Evolutionary conservation across 768 basidiomycete genomes (phyloP).

Genomic region (Boletus tomentosulus): DNA sequence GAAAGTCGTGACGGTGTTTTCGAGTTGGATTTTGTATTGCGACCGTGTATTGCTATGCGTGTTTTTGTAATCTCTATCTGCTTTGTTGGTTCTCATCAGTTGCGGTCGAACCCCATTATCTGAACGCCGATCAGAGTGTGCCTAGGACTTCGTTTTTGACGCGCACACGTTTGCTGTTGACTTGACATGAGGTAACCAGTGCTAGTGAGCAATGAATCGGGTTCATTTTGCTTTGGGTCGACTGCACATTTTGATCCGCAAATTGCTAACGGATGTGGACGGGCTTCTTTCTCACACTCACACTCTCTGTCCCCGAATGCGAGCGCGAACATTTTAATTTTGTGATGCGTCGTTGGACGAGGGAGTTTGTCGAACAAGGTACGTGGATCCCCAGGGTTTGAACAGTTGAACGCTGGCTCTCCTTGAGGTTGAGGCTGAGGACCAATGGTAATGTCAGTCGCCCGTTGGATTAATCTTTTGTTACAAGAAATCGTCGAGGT

Average conservation of each 20-base stretch:
- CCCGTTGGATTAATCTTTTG: too few species aligned
- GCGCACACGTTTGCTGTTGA: not conserved
- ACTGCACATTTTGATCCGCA: not conserved
- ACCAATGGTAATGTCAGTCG: too few species aligned
- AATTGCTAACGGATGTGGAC: not conserved
- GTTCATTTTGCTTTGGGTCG: not conserved
- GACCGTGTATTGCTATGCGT: not conserved
- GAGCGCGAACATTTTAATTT: too few species aligned
- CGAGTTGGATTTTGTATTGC: not conserved
- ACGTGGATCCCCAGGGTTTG: too few species aligned
- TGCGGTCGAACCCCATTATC: not conserved
- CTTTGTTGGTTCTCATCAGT: not conserved
- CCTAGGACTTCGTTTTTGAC: not conserved
- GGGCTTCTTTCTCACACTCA: not conserved
- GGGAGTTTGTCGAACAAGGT: too few species aligned
- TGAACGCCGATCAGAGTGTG: not conserved
- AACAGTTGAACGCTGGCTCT: too few species aligned
- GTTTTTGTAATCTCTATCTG: not conserved
- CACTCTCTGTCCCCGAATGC: too few species aligned
- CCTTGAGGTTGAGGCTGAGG: too few species aligned
- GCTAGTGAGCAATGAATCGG: not conserved
- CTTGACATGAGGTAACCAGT: too few species aligned
- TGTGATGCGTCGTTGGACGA: too few species aligned
- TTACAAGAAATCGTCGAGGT: too few species aligned
- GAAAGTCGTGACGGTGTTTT: conserved; percentile 11